A percentile compares a stretch with the other conserved stretches of the same genome.
These are phyloP conservation scores for Phytophthora pluvialis DNA, from an alignment of 352 stramenopile genomes.

Conservation along the genomic window DNA sequence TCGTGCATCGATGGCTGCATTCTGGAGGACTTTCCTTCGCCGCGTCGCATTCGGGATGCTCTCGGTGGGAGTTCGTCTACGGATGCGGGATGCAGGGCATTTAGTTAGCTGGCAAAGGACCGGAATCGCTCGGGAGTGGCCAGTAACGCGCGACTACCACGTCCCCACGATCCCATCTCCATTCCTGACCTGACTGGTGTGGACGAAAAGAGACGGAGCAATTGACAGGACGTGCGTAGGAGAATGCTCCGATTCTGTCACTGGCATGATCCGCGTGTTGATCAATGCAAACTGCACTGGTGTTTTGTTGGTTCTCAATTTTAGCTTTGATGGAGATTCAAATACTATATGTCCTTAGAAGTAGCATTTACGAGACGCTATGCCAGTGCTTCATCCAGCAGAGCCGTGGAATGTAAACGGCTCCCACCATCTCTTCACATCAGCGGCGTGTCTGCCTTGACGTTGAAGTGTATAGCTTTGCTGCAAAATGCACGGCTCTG, in stretches of 20 bases:
- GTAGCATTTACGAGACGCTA: not conserved
- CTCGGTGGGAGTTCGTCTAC: slow-evolving; percentile 8
- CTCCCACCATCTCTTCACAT: slow-evolving; percentile 21
- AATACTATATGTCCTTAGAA: no score
- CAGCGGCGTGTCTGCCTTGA: not conserved
- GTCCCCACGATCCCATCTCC: slow-evolving; percentile 4
- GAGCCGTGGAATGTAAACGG: no score
- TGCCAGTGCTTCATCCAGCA: no score
- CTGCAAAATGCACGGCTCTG: not conserved
- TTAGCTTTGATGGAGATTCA: no score
- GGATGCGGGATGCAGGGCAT: not conserved
- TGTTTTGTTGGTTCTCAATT: not conserved
- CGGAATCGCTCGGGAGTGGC: slow-evolving; percentile 1
- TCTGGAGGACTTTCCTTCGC: slow-evolving; percentile 10
- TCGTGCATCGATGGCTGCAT: slow-evolving; percentile 5
- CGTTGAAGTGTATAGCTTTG: slow-evolving; percentile 2
- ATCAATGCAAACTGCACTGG: not conserved
- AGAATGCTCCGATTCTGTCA: slow-evolving; percentile 3
- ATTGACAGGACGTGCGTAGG: not conserved
- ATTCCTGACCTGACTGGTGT: not conserved
- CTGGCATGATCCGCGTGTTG: not conserved
- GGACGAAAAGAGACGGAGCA: slow-evolving; percentile 20
- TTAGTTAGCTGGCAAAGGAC: slow-evolving; percentile 9
- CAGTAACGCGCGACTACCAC: slow-evolving; percentile 5
- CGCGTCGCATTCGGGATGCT: slow-evolving; percentile 27